These are phyloP conservation scores for Rhodocollybia butyracea DNA, from an alignment of 768 basidiomycete species.

Conservation along the genomic window DNA sequence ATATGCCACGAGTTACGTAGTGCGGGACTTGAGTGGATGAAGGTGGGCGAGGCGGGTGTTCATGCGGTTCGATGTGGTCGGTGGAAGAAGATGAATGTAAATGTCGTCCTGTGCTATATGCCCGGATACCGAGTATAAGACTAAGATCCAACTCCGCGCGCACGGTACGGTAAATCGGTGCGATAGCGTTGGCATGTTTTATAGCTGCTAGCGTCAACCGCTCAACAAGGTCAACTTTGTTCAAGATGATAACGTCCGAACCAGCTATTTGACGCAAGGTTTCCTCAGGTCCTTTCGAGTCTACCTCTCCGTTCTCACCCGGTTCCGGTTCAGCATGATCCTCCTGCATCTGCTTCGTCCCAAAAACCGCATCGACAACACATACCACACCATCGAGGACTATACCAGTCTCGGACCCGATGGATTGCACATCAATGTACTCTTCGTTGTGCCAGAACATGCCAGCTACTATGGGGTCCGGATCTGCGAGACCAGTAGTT, in stretches of 20 bases:
- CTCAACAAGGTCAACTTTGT: constrained; percentile 81
- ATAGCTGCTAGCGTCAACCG: constrained; percentile 51
- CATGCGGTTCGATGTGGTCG: constrained; percentile 30
- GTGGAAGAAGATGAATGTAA: constrained; percentile 21
- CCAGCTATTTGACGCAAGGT: constrained; percentile 85
- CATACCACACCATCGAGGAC: constrained; percentile 87
- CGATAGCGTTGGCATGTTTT: constrained; percentile 74
- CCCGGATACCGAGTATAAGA: constrained; percentile 75
- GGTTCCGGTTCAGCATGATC: constrained; percentile 41
- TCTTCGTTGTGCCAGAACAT: constrained; percentile 90
- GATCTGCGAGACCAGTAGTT: constrained; percentile 95
- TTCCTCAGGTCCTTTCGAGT: constrained; percentile 1
- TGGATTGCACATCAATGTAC: constrained; percentile 37
- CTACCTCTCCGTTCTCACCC: too few relatives aligned
- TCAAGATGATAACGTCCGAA: constrained; percentile 88
- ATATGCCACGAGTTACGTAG: constrained; percentile 78
- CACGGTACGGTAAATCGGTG: constrained; percentile 69
- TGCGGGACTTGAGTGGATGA: constrained; percentile 45
- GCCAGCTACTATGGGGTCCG: constrained; percentile 85
- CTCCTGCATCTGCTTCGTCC: constrained; percentile 83
- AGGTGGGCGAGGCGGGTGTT: constrained; percentile 18
- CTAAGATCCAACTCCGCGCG: constrained; percentile 72
- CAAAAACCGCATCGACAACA: constrained; percentile 88
- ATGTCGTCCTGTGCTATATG: constrained; percentile 59
- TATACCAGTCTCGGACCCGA: constrained; percentile 66